Evolutionary conservation across 768 basidiomycete genomes (phyloP), one percentile per base, ranked within the genome.

Genomic region (Trichaptum fuscoviolaceum): DNA sequence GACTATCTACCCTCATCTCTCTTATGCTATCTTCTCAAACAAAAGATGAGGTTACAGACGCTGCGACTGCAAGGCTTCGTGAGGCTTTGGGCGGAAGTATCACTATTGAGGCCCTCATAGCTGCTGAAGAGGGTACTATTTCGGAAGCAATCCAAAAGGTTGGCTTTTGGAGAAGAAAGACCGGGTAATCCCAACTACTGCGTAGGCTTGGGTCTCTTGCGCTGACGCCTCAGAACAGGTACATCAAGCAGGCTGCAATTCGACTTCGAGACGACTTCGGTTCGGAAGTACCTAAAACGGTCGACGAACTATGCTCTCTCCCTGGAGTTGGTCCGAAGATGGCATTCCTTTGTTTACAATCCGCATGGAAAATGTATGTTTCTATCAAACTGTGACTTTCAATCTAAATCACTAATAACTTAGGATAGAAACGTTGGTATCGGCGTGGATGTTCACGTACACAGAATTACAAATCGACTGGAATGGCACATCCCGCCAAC

Each of bases 1-100:
- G 96, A 1, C 91, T 93, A 67, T 83, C 92, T 9, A 93, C 90
- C 4, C 86, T 99, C 24, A 85, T 99, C 7, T 93, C 95, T 2
- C 82, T 99, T 59, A 97, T 98, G 94, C 84, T 99, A 1, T 95
- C 92, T 10, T 94, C 94, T 1, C 96, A 99, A 75, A 98, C 96
- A 4, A 98, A 96, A 72, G 95, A 96, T 73, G 87, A 92, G 71
- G 89, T 95, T 20, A 94, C 91, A 0, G 86, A 91, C 65, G 85
- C 89, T 0, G 96, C 96, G 0, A 85, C 96, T 0, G 73, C 78
- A 1, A 91, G 89, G 67, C 83, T 98, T 1, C 88, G 94, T 20
- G 73, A 74, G 1, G 85, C 87, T 0, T 75, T 99, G 2, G 92
- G 93, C 0, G 93, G 93, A 0, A 88, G 85, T n/a, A 75, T 99